Percentiles rank a stretch among this genome's conserved stretches.
Conservation (phyloP, 2,329 filamentous ascomycete species). For the Chrysoporthe austroafricana region DNA sequence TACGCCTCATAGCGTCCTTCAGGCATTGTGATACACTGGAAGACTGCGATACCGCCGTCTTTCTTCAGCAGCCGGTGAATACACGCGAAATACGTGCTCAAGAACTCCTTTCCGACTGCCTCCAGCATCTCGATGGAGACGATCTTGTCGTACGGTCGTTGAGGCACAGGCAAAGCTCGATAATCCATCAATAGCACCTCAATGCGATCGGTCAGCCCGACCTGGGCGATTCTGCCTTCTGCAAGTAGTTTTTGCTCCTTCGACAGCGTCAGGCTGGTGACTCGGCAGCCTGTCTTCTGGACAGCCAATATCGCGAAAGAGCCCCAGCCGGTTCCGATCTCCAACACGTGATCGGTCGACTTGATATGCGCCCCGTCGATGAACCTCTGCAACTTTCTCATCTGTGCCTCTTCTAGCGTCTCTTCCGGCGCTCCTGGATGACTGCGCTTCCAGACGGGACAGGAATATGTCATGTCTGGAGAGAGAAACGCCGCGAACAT, state of each 20-base stretch:
- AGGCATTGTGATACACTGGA: conserved; percentile 80
- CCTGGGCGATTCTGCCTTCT: conserved; percentile 64
- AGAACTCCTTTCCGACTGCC: conserved; percentile 69
- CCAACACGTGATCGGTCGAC: conserved; percentile 68
- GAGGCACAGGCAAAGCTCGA: conserved; percentile 59
- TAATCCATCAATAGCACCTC: conserved; percentile 72
- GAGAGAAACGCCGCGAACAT: conserved; percentile 77
- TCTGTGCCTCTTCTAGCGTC: conserved; percentile 66
- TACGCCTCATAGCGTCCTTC: conserved; percentile 70
- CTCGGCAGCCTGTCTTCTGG: conserved; percentile 65
- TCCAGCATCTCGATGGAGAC: conserved; percentile 81
- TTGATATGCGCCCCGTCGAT: conserved; percentile 68
- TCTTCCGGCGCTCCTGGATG: conserved; percentile 52
- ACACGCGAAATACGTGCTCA: conserved; percentile 69
- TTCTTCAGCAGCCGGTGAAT: conserved; percentile 67
- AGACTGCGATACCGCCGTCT: conserved; percentile 68
- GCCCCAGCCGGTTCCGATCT: conserved; percentile 79
- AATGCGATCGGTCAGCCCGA: conserved; percentile 63
- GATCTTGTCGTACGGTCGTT: conserved; percentile 67
- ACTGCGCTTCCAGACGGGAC: conserved; percentile 64
- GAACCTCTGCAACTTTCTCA: conserved; percentile 68
- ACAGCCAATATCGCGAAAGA: conserved; percentile 74
- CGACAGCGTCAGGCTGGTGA: conserved; percentile 71
- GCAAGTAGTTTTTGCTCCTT: conserved; percentile 71
- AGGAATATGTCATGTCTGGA: conserved; percentile 78